Conservation (phyloP, 192 early-diverging fungal genomes). For the Coemansia reversa region DNA sequence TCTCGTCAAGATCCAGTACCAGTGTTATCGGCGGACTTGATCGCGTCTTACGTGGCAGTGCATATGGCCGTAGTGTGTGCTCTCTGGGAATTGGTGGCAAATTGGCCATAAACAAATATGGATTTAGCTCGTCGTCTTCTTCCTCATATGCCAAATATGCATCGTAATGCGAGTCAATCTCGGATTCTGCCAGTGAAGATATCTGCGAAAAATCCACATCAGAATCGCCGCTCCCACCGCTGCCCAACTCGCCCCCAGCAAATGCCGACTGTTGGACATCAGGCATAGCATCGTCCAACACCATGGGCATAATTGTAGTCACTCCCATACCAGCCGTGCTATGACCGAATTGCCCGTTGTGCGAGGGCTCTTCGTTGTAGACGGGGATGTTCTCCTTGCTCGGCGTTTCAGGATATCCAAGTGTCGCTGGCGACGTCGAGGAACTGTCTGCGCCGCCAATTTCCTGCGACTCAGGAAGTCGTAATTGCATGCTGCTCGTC, state of each 20-base stretch:
- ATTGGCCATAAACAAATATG: constrained; percentile 59
- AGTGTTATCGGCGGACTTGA: constrained; percentile 65
- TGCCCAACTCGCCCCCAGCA: neutral
- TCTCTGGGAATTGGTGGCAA: constrained; percentile 61
- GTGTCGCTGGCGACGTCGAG: constrained; percentile 29
- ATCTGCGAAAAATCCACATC: constrained; percentile 29
- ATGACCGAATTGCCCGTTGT: neutral
- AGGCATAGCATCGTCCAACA: neutral
- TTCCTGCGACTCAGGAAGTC: constrained; percentile 27
- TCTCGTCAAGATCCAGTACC: constrained; percentile 69
- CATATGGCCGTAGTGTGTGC: constrained; percentile 55
- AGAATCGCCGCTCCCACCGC: constrained; percentile 4
- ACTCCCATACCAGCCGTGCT: neutral
- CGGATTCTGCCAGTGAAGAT: constrained; percentile 26
- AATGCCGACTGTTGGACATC: neutral
- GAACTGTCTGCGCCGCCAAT: constrained; percentile 23
- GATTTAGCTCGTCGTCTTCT: constrained; percentile 52
- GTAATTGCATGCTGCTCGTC: constrained; percentile 30
- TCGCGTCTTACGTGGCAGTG: constrained; percentile 61
- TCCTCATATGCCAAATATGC: constrained; percentile 42
- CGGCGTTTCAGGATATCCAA: constrained; percentile 43
- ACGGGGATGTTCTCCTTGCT: constrained; percentile 54
- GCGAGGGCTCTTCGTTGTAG: constrained; percentile 6
- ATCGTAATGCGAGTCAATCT: constrained; percentile 34
- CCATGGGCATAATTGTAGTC: constrained; percentile 11